A percentile compares a stretch with the other conserved stretches of the same genome.
phyloP scores from a whole-genome alignment of 1,139 yeast genomes.

The Hansenula lynferdii region DNA sequence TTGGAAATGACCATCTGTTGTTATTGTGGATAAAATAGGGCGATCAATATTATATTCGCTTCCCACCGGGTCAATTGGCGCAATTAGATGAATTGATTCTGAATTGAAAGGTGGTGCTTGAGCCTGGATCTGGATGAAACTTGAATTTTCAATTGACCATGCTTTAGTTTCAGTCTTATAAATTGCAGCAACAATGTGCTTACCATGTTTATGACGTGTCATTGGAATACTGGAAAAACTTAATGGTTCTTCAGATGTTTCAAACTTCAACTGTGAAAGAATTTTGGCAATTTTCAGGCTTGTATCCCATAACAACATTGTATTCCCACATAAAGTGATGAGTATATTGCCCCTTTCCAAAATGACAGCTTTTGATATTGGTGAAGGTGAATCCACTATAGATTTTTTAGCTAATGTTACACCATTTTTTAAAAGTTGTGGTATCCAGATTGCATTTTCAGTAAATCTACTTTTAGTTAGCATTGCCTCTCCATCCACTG shows the following conservation, averaged over 20 bases:
- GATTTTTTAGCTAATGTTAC: conserved; percentile 28
- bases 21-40: conserved; percentile 54
- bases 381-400: conserved; percentile 29
- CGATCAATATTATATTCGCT: conserved; percentile 34
- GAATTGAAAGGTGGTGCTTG: conserved; percentile 17
- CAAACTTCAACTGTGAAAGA: conserved; percentile 10
- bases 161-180: conserved; percentile 27
- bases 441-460: conserved; percentile 63
- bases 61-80: conserved; percentile 68
- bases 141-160: conserved; percentile 21
- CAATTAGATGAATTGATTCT: conserved; percentile 39
- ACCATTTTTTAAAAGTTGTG: conserved; percentile 25
- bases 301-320: conserved; percentile 65
- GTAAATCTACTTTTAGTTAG: conserved; percentile 47
- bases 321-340: conserved; percentile 36
- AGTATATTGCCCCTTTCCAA: conserved; percentile 50
- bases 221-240: conserved; percentile 47
- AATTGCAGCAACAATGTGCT: conserved; percentile 41
- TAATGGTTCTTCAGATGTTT: conserved; percentile 25
- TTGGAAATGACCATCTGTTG: conserved; percentile 48
- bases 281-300: conserved; percentile 17
- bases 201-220: conserved; percentile 24
- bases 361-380: conserved; percentile 45
- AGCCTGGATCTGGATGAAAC: conserved; percentile 27
- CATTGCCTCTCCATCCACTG: conserved; percentile 55